Conservation (phyloP, 2,329 filamentous ascomycete genomes). For the Hypocreales sp. region DNA sequence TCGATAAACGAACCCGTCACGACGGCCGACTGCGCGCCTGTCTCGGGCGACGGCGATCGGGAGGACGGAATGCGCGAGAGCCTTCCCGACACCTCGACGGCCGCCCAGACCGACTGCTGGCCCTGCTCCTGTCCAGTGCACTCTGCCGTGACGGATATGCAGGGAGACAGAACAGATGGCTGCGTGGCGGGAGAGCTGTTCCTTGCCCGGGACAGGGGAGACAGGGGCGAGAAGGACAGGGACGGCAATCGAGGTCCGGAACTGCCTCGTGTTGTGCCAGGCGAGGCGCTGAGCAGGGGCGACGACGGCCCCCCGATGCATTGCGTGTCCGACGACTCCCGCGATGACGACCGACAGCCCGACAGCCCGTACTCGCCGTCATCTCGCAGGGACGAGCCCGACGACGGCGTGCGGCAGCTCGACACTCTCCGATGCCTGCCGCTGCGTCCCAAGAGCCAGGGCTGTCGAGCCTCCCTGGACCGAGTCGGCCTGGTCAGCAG, state of each 20-base stretch:
- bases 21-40: neutral
- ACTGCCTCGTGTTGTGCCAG: neutral
- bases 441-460: neutral
- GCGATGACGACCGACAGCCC: neutral
- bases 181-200: neutral
- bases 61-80: constrained; percentile 11
- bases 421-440: neutral
- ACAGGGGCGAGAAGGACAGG: neutral
- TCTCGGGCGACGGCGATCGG: neutral
- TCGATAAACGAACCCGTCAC: constrained; percentile 5
- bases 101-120: constrained; percentile 26
- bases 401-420: neutral
- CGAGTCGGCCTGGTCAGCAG: constrained; percentile 4
- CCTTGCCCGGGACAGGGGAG: neutral
- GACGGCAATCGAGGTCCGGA: neutral
- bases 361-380: neutral
- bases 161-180: constrained; percentile 21
- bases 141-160: constrained; percentile 27
- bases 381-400: neutral
- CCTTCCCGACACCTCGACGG: constrained; percentile 30
- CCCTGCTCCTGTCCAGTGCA: constrained; percentile 17
- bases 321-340: neutral
- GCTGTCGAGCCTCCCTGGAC: no score
- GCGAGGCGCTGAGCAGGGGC: no score
- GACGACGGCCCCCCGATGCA: no score